These are phyloP conservation scores for Termitomyces titanicus DNA, from an alignment of 768 basidiomycete genomes.

Conservation along the genomic window DNA sequence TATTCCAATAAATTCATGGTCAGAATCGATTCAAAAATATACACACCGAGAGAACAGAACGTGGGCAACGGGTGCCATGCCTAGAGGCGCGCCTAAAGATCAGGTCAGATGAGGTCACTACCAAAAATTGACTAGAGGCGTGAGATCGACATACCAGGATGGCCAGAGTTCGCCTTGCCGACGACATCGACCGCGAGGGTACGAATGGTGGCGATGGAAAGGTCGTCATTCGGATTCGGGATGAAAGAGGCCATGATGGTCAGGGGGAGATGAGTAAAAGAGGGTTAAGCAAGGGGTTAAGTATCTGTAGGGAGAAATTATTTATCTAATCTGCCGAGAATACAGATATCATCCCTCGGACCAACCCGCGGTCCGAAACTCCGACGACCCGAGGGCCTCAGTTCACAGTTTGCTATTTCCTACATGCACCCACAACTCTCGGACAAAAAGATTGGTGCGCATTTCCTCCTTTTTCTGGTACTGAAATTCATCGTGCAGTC, in stretches of 20 bases:
- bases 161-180: slow-evolving; percentile 89
- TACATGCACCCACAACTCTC: slow-evolving; percentile 71
- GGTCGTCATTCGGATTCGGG: slow-evolving; percentile 44
- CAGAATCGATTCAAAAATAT: not conserved
- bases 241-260: slow-evolving; percentile 40
- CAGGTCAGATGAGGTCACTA: slow-evolving; percentile 7
- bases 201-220: slow-evolving; percentile 70
- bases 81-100: slow-evolving; percentile 83
- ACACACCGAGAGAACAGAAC: slow-evolving; percentile 72
- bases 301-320: slow-evolving; percentile 6
- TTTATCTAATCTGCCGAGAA: slow-evolving; percentile 15
- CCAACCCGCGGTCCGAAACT: slow-evolving; percentile 12
- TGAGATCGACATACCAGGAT: slow-evolving; percentile 56
- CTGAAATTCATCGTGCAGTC: slow-evolving; percentile 31
- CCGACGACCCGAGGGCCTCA: not conserved
- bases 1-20: not conserved
- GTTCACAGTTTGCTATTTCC: not conserved
- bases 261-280: slow-evolving; percentile 17
- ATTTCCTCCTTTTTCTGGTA: not conserved
- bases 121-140: slow-evolving; percentile 1
- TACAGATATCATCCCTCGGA: slow-evolving; percentile 6
- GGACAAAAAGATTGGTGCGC: slow-evolving; percentile 56
- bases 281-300: slow-evolving; percentile 3
- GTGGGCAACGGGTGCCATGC: slow-evolving; percentile 83
- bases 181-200: slow-evolving; percentile 75